These are phyloP conservation scores for Paxillus rubicundulus DNA, from an alignment of 768 basidiomycete genomes.

Conservation along the genomic window DNA sequence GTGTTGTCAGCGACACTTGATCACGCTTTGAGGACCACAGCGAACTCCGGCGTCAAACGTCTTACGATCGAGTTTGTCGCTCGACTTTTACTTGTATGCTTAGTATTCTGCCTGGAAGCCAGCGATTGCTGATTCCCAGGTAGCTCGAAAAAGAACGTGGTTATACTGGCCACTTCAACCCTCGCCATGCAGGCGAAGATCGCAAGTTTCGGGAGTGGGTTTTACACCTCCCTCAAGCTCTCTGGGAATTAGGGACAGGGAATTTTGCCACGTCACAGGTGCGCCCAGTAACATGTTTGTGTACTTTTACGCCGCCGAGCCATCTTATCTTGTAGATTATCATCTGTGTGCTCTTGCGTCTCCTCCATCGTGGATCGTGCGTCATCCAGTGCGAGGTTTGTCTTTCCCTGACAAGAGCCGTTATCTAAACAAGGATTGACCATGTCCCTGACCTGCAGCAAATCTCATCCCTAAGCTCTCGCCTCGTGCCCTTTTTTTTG, in stretches of 20 bases:
- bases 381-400: conserved; percentile 45
- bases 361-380: conserved; percentile 53
- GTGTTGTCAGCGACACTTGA: conserved; percentile 56
- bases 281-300: conserved; percentile 10
- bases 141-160: conserved; percentile 61
- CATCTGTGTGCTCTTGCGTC: conserved; percentile 60
- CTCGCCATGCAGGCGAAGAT: conserved; percentile 27
- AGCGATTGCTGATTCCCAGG: conserved; percentile 2
- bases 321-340: conserved; percentile 41
- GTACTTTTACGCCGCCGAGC: conserved; percentile 4
- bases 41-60: conserved; percentile 63
- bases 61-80: conserved; percentile 74
- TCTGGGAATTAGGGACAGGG: conserved; percentile 79
- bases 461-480: conserved; percentile 49
- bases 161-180: conserved; percentile 49
- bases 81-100: conserved; percentile 62
- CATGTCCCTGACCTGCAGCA: conserved; percentile 36
- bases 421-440: conserved; percentile 9
- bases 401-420: conserved; percentile 9
- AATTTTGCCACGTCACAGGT: conserved; percentile 65
- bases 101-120: not conserved
- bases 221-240: conserved; percentile 66
- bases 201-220: conserved; percentile 62
- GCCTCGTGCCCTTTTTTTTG: conserved; percentile 77
- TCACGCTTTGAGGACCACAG: conserved; percentile 59